Percentiles rank a stretch among this genome's conserved stretches.
These are phyloP conservation scores for Sporothrix phasma DNA, from an alignment of 2,329 filamentous ascomycete species.

Conservation along the genomic window DNA sequence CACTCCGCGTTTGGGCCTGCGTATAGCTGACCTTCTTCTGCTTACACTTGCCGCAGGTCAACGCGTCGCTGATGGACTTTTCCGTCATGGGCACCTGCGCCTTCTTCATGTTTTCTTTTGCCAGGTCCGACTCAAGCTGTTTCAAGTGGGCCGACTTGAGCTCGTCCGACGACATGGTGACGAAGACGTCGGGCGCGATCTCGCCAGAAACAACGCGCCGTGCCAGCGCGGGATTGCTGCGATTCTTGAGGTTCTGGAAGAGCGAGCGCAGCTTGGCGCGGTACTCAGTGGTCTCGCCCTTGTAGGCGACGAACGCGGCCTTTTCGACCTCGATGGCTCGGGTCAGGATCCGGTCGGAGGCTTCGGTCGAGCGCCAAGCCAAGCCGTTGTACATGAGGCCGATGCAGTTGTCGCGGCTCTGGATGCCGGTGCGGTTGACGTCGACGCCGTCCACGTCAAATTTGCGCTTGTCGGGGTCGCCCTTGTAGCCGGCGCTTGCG, in stretches of 20 bases:
- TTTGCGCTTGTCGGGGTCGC: conserved; percentile 68
- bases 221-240: conserved; percentile 70
- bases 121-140: conserved; percentile 62
- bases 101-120: conserved; percentile 93
- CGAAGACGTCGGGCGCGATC: conserved; percentile 63
- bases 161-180: conserved; percentile 80
- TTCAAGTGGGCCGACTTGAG: conserved; percentile 79
- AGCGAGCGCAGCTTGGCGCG: conserved; percentile 82
- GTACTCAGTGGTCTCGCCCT: conserved; percentile 66
- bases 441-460: conserved; percentile 75
- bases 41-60: conserved; percentile 86
- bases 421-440: conserved; percentile 62
- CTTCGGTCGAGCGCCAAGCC: conserved; percentile 58
- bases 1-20: conserved; percentile 89
- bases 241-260: conserved; percentile 91
- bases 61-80: conserved; percentile 77
- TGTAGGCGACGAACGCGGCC: conserved; percentile 60
- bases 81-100: conserved; percentile 89
- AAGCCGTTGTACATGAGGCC: conserved; percentile 91
- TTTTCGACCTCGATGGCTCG: conserved; percentile 73
- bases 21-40: conserved; percentile 92
- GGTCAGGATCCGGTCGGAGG: conserved; percentile 60
- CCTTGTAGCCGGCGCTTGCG: conserved; percentile 45
- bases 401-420: conserved; percentile 72
- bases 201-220: conserved; percentile 64